phyloP scores from a whole-genome alignment of 306 rosid species.

The Neltuma alba region DNA sequence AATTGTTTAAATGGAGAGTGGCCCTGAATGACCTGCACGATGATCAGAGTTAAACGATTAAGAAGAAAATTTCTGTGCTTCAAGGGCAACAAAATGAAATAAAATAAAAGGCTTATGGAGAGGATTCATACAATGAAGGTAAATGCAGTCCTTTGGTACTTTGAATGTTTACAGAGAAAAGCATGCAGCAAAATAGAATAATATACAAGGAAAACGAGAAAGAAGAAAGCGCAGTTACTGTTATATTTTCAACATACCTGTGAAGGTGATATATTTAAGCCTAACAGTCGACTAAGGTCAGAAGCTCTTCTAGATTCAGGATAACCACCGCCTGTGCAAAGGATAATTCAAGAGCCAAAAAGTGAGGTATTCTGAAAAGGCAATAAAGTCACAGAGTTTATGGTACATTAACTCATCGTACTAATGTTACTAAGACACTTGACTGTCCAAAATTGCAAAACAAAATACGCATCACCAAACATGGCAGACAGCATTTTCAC shows the following conservation, averaged over 20 bases:
- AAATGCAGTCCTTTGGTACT: neutral
- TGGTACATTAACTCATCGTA: neutral
- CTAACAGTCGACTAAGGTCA: slow-evolving; percentile 70
- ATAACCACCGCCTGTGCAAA: slow-evolving; percentile 76
- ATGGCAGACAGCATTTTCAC: neutral
- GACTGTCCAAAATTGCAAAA: slow-evolving; percentile 1
- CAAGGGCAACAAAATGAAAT: neutral
- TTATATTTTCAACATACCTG: slow-evolving; percentile 57
- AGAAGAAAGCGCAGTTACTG: slow-evolving; percentile 16
- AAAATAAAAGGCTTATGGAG: neutral
- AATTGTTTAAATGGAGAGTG: slow-evolving; percentile 88
- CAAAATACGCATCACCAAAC: neutral
- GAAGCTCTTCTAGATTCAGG: slow-evolving; percentile 85
- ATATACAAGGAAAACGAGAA: neutral
- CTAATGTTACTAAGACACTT: neutral
- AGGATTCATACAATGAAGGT: slow-evolving; percentile 11
- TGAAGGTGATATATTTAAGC: slow-evolving; percentile 61
- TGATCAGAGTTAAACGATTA: neutral
- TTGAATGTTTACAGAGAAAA: neutral
- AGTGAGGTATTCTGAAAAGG: neutral
- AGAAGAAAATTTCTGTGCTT: slow-evolving; percentile 9
- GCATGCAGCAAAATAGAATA: slow-evolving; percentile 17
- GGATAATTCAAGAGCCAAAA: slow-evolving; percentile 11
- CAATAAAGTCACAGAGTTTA: neutral
- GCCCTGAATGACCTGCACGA: slow-evolving; percentile 82